Evolutionary conservation across 768 basidiomycete species (phyloP).

Genomic region (Macrolepiota dolichaula): DNA sequence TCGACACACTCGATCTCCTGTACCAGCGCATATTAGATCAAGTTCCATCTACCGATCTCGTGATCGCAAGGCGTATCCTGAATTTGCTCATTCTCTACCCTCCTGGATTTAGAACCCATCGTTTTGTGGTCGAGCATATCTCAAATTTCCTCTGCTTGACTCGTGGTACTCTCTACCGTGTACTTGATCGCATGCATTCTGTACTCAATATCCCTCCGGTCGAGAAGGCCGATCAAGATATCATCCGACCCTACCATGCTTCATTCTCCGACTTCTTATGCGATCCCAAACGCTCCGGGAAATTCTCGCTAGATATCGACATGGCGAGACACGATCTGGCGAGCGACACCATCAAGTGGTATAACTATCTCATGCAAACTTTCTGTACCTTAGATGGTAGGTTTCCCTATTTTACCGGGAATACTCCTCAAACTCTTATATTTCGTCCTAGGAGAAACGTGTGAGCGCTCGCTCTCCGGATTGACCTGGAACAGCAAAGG

Average conservation of each 20-base stretch:
- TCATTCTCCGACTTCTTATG: background rate
- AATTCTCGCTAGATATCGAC: background rate
- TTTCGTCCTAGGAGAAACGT: background rate
- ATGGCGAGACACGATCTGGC: background rate
- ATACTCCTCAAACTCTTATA: too few relatives aligned
- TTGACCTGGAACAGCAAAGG: background rate
- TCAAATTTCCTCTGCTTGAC: background rate
- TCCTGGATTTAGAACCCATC: background rate
- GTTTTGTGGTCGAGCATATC: background rate
- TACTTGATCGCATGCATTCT: background rate
- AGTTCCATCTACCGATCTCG: background rate
- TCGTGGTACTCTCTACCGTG: background rate
- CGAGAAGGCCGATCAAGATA: background rate
- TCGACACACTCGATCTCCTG: background rate
- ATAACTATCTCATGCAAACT: background rate
- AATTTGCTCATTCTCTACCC: background rate
- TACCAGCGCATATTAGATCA: background rate
- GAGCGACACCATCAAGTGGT: background rate
- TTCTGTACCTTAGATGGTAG: background rate
- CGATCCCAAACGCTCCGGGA: background rate
- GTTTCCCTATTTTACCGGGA: background rate
- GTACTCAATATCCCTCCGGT: background rate
- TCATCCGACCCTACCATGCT: background rate
- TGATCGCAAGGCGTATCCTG: background rate
- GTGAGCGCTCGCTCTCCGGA: background rate